These are phyloP conservation scores for Penicillium herquei DNA, from an alignment of 495 filamentous ascomycete species.

Conservation along the genomic window DNA sequence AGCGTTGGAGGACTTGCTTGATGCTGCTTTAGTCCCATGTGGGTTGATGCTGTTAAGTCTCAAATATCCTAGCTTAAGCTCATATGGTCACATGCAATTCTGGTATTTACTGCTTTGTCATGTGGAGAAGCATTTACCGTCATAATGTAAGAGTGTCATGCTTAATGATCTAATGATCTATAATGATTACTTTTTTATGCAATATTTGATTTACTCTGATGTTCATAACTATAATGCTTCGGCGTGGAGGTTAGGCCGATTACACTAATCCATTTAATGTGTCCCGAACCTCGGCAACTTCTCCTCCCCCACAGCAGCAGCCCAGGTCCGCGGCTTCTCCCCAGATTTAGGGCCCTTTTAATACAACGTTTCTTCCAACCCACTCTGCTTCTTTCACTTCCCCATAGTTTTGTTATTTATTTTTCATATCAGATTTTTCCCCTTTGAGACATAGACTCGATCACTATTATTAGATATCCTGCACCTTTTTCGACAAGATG, in stretches of 20 bases:
- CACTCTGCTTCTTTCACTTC: background rate
- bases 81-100: conserved; percentile 11
- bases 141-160: no score
- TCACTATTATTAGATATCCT: no score
- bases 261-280: conserved; percentile 14
- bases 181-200: no score
- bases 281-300: conserved; percentile 37
- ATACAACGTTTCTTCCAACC: background rate
- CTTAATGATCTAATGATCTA: no score
- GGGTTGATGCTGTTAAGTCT: no score
- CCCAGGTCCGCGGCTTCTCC: conserved; percentile 27
- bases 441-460: background rate
- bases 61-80: no score
- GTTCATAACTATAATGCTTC: background rate
- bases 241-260: background rate
- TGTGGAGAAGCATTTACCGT: no score
- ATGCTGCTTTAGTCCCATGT: background rate
- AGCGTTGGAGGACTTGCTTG: background rate
- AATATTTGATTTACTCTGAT: no score
- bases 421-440: background rate
- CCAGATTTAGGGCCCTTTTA: background rate
- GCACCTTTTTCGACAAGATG: conserved; percentile 51
- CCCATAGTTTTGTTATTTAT: background rate
- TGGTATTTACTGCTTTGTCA: background rate
- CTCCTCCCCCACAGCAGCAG: conserved; percentile 31